Evolutionary conservation across 2,329 filamentous ascomycete species (phyloP), one percentile per base, ranked within the genome.

Genomic region (Sporothrix mexicana): DNA sequence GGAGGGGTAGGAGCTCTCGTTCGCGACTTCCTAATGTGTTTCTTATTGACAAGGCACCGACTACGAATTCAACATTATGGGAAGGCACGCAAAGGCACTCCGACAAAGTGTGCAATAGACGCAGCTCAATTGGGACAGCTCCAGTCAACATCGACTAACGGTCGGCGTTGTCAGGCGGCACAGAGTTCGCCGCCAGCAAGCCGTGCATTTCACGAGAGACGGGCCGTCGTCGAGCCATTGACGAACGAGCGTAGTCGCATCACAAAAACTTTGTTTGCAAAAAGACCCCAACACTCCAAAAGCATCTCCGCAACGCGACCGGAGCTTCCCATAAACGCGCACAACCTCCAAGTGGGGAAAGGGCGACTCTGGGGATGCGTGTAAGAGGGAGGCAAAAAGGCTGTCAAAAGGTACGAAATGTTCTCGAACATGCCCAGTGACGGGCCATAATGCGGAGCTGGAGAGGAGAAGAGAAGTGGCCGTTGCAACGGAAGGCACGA

Each of bases 11-110:
- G 57, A 62, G 57, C 57, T 62, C 30, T 41, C 8, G 55, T 62
- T 62, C 30, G 36, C 57, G 43, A 62, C 57, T 62, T 62, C 57
- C 57, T 15, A 62, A 62, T n/a, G 57, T 15, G 57, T 23, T 62
- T 62, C 57, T 62, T 62, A 62, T 62, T 43, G 30, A 62, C 41
- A 15, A 36, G 23, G 20, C 30, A 62, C 57, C 15, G 25, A 9
- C 55, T 57, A 25, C 55, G 51, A 57, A 30, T 57, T 13, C 30
- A 30, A 30, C 23, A 57, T 10, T 57, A 30, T 25, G 55, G 23
- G 30, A 36, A 57, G 55, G 30, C 9, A 57, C 55, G 9, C 23
- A 57, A 12, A 57, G 20, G 55, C 20, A 57, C 23, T 23, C 55
- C 10, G 55, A 23, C 30, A 55, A 20, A 57, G 8, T 10, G 30